Evolutionary conservation across 208 protist species (phyloP), one percentile per base, ranked within the genome.

Genomic region (Tritrichomonas foetus): DNA sequence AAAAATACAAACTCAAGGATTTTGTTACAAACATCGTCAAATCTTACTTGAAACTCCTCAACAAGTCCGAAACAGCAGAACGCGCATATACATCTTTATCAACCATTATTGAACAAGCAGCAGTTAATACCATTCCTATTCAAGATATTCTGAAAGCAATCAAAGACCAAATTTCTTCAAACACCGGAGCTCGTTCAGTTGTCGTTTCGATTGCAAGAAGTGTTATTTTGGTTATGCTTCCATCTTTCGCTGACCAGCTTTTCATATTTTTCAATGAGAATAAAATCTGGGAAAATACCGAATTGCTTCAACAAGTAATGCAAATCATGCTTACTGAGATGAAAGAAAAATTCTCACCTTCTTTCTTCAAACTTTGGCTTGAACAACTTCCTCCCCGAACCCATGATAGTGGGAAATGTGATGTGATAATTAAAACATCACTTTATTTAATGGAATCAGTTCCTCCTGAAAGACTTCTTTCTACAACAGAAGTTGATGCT

Each of bases 341-440:
- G 78, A 16, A 16, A 53, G 78, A 89, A n/a, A 57, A 61, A 8
- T 57, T 25, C 39, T 20, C 47, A 33, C 78, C 78, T 33, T 8
- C 41, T 49, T 89, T 89, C 78, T 89, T 89, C 47, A 53, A 57
- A 39, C 47, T 44, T 36, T 89, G 78, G 78, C 47, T 89, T 89
- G 47, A 89, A 57, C 41, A 89, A 27, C 47, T 89, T 39, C 41
- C 47, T 39, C 78, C 78, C 1, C 41, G 47, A n/a, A 33, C 78
- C 27, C 47, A 41, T 39, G 78, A 89, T 8, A 47, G 16, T 20
- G 47, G 78, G 14, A 41, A 89, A 39, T 89, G 27, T 22, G 27
- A 61, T 16, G 41, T 36, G 20, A 44, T 89, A 27, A 57, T 89
- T 89, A 27, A 25, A 11, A 27, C 57, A 57, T n/a, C 78, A 25